Evolutionary conservation across 176 grass and related monocot species (phyloP).

Genomic region (Saccharum officinarum): DNA sequence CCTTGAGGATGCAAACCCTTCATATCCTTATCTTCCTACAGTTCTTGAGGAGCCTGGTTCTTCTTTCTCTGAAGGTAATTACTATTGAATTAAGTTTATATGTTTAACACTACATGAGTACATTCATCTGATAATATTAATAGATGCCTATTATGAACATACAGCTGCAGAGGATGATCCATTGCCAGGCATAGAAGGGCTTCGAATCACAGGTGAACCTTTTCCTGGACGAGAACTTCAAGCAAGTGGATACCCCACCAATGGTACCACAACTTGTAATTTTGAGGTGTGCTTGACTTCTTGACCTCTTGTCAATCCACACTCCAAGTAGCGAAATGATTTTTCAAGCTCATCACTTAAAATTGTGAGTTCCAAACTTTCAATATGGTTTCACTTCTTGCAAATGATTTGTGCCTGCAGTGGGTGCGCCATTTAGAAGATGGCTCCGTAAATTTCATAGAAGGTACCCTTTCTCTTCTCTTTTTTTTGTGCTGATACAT

Average conservation of each 20-base stretch:
- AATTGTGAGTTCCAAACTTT: constrained; percentile 12
- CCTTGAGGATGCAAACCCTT: constrained; percentile 56
- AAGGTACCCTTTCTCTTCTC: constrained; percentile 53
- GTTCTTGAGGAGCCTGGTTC: constrained; percentile 85
- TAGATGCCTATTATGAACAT: constrained; percentile 11
- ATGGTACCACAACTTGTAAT: constrained; percentile 94
- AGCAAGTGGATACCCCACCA: constrained; percentile 72
- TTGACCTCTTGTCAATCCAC: constrained; percentile 19
- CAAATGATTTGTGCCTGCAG: constrained; percentile 45
- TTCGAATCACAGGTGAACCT: constrained; percentile 85
- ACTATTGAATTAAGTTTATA: constrained; percentile 22
- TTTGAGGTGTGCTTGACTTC: constrained; percentile 66
- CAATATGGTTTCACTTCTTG: constrained; percentile 18
- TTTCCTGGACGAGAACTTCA: constrained; percentile 82
- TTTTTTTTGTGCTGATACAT: constrained; percentile 1
- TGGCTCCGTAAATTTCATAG: constrained; percentile 90
- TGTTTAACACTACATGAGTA: constrained; percentile 2
- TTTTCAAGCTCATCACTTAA: constrained; percentile 3
- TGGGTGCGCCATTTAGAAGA: constrained; percentile 94
- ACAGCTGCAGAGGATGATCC: constrained; percentile 84
- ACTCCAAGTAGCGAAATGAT: not conserved
- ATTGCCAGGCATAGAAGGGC: constrained; percentile 71
- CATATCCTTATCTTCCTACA: constrained; percentile 82
- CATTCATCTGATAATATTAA: constrained; percentile 23
- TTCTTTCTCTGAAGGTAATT: constrained; percentile 91